Evolutionary conservation across 495 filamentous ascomycete genomes (phyloP), one percentile per base, ranked within the genome.

Genomic region (Annulohypoxylon stygium): DNA sequence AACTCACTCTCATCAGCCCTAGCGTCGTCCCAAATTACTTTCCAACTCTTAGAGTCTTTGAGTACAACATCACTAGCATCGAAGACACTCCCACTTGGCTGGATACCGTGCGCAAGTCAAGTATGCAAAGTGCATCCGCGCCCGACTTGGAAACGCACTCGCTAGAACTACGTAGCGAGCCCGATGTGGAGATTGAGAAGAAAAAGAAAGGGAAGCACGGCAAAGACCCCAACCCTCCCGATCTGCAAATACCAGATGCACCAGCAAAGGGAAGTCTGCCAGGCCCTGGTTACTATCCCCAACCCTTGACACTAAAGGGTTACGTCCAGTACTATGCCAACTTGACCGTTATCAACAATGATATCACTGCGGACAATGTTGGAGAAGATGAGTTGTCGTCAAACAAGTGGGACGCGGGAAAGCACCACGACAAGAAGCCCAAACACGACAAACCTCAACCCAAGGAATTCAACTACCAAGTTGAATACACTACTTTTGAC

Each of bases 301-400:
- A 99, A 78, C 81, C 93, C 0, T 83, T 97, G 25, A 91, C 92
- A 0, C 82, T 92, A 69, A 84, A 92, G 2, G 85, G 91, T 9
- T 98, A 92, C 77, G 94, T 89, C 3, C 96, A 99, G 74, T 98
- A 97, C 82, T 97, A 86, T 79, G 94, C 95, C 48, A 99, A 99
- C 81, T 83, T 99, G 2, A 98, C 97, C 0, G 81, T 86, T 67
- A 90, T 97, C 83, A 97, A 98, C 78, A 91, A 90, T 50, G 86
- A 90, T 73, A 83, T 87, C 66, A 66, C 65, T 2, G 54, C 73
- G 3, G 73, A 65, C 16, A 23, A 53, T 9, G 51, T 71, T 12
- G 67, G 77, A 11, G 78, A 75, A 2, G 73, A 81, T 2, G 45
- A 53, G 12, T 59, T 74, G 18, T 78, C 74, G 59, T 70, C 33